Percentiles rank a stretch among this genome's conserved stretches.
These are phyloP conservation scores for Ehretia macrophylla DNA, from an alignment of 257 asterid genomes.

Conservation along the genomic window DNA sequence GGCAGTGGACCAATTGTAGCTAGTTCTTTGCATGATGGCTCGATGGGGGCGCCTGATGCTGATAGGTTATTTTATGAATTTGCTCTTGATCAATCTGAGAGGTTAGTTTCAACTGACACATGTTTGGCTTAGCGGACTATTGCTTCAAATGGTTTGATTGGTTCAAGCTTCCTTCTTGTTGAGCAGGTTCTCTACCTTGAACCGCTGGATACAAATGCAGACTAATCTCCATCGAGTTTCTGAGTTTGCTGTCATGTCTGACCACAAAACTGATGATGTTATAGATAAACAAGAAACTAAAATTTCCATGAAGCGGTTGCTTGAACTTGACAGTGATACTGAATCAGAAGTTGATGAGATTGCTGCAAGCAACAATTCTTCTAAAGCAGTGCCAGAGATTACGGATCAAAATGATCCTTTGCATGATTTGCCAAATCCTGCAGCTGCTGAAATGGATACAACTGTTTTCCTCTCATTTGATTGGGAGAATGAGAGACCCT, in stretches of 20 bases:
- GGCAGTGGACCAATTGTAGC: conserved; percentile 73
- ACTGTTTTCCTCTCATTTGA: conserved; percentile 84
- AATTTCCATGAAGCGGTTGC: conserved; percentile 66
- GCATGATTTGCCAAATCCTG: conserved; percentile 59
- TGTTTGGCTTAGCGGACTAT: conserved; percentile 13
- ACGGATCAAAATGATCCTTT: conserved; percentile 60
- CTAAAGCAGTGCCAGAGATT: conserved; percentile 42
- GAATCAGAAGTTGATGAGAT: conserved; percentile 87
- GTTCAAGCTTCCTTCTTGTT: conserved; percentile 16
- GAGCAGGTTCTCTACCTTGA: conserved; percentile 90
- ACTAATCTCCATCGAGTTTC: conserved; percentile 93
- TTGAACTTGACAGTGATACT: conserved; percentile 80
- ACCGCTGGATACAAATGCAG: conserved; percentile 99
- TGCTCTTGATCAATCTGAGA: conserved; percentile 96
- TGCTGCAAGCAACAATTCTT: conserved; percentile 41
- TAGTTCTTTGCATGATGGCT: conserved; percentile 60
- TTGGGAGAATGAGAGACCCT: conserved; percentile 93
- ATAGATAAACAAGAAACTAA: conserved; percentile 46
- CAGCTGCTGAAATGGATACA: conserved; percentile 47
- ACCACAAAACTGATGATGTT: conserved; percentile 42
- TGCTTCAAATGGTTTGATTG: conserved; percentile 11
- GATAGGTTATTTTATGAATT: conserved; percentile 84
- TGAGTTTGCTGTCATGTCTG: conserved; percentile 82
- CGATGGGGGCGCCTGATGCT: conserved; percentile 56
- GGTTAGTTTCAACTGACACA: conserved; percentile 43